Conservation (phyloP, 495 filamentous ascomycete genomes). For the Penicillium parvum region DNA sequence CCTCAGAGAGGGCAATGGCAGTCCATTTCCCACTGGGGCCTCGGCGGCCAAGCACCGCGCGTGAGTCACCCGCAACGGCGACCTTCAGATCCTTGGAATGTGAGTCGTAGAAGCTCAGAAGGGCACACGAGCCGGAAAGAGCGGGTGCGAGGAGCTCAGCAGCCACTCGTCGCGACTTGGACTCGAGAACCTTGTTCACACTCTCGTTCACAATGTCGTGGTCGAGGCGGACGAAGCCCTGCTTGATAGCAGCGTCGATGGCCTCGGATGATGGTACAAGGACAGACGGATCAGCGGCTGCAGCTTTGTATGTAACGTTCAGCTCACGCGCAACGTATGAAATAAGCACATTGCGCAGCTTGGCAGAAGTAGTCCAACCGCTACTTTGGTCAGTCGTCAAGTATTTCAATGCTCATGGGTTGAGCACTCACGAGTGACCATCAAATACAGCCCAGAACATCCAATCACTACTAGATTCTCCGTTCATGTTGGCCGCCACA, state of each 20-base stretch:
- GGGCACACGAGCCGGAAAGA: conserved; percentile 89
- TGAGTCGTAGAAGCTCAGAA: conserved; percentile 94
- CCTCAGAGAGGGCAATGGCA: conserved; percentile 80
- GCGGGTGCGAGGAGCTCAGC: conserved; percentile 91
- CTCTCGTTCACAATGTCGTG: conserved; percentile 89
- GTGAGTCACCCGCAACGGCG: conserved; percentile 90
- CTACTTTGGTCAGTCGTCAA: conserved; percentile 38
- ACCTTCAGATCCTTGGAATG: conserved; percentile 77
- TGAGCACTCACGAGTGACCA: conserved; percentile 71
- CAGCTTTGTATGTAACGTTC: conserved; percentile 83
- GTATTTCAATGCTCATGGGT: not conserved
- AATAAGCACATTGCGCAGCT: conserved; percentile 86
- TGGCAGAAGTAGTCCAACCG: conserved; percentile 97
- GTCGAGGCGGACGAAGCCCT: conserved; percentile 82
- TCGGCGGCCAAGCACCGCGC: conserved; percentile 85
- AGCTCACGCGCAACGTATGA: conserved; percentile 89
- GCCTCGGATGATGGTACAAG: conserved; percentile 60
- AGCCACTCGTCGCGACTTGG: conserved; percentile 79
- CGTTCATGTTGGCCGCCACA: conserved; percentile 47
- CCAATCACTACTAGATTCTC: conserved; percentile 73
- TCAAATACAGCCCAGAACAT: conserved; percentile 99
- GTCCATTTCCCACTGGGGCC: conserved; percentile 82
- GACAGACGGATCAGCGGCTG: conserved; percentile 56
- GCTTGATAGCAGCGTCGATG: conserved; percentile 88
- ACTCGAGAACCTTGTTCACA: conserved; percentile 79